Base-by-base conservation (phyloP, 495 filamentous ascomycete genomes). In the Aspergillus nidulans region DNA sequence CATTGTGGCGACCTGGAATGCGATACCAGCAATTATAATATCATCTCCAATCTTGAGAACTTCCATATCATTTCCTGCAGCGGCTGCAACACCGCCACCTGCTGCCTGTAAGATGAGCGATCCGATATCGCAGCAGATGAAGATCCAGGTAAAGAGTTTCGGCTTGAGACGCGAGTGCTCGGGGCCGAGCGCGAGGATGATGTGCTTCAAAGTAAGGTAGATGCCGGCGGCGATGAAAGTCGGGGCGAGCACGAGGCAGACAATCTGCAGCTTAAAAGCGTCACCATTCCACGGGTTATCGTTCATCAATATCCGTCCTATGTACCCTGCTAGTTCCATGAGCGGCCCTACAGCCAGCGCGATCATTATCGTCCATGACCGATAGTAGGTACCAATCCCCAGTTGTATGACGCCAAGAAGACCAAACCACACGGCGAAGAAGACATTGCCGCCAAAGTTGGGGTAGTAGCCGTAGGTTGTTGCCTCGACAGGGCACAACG, bases 401-500 rank as follows among this genome's bases (percentile, higher is more conserved):
- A 84, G 26, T 12, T 84, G 76, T n/a, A 63, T 44, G 3, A 81
- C 32, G 0, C 70, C 66, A 16, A 75, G 73, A 1, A 86, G 16
- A 19, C 68, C 81, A 58, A 80, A 89, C 41, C 74, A 73, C 25
- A 75, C 75, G 9, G 74, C 65, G 64, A 87, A 83, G 67, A 87
- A 85, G 57, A 75, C 67, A 65, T 85, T 86, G 40, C 78, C 81
- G 42, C 78, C 83, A 6, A 81, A 69, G 58, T 77, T 83, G 2
- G 86, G 86, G 50, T 79, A 80, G 69, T 88, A 89, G 26, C 85
- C 86, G 58, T 87, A 80, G 16, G 83, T 86, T 3, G 85, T 85
- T 1, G 72, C 74, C 38, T 77, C 54, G 43, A 87, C 81, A 1
- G 82, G 81, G 57, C 86, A 90, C 3, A 50, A 19, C 0, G 69